These are phyloP conservation scores for Immersiporthe knoxdaviesiana DNA, from an alignment of 2,329 filamentous ascomycete genomes.

Conservation along the genomic window DNA sequence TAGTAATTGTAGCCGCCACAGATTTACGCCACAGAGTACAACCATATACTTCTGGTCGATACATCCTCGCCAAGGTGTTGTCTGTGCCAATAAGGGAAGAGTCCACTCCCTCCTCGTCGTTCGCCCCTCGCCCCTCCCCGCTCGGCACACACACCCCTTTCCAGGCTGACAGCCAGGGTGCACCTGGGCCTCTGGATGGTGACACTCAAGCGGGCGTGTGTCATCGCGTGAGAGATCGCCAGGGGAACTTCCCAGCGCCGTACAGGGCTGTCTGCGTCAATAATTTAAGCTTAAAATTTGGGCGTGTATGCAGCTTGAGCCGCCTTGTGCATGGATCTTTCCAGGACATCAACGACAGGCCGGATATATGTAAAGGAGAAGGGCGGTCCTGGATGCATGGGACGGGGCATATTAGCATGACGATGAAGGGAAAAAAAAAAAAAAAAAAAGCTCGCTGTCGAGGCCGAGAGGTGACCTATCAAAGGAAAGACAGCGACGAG, in stretches of 20 bases:
- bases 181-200: neutral
- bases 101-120: neutral
- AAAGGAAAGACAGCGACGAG: neutral
- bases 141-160: neutral
- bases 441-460: neutral
- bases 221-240: slow-evolving; percentile 2
- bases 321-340: neutral
- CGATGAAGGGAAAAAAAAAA: neutral
- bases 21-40: neutral
- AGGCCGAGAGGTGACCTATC: neutral
- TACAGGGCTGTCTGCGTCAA: neutral
- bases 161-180: neutral
- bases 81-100: neutral
- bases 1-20: neutral
- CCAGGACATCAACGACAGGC: neutral
- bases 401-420: neutral
- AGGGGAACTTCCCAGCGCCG: neutral
- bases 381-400: neutral
- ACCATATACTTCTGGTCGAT: neutral
- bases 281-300: neutral
- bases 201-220: neutral
- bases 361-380: too few species aligned
- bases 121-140: neutral
- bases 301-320: neutral
- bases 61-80: neutral